Conservation (phyloP, 805 yeast genomes). For the Ogataea paraovalis region DNA sequence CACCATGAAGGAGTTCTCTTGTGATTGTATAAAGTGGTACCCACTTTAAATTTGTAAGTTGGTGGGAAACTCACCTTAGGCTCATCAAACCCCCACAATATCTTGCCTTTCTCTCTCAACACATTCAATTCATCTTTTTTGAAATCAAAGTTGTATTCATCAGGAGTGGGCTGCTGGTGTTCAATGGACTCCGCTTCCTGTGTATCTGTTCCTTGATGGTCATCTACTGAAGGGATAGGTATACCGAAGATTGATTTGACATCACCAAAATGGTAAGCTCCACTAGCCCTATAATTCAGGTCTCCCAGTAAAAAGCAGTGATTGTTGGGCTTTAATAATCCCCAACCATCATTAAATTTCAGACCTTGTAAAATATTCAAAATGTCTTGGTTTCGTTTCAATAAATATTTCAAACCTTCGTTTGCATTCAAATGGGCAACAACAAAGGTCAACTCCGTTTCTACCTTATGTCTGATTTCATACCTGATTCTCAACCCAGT, state of each 20-base stretch:
- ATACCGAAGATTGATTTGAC: neutral
- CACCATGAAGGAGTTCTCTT: conserved; percentile 86
- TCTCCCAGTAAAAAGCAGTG: conserved; percentile 83
- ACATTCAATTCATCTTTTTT: conserved; percentile 47
- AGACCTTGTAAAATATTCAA: conserved; percentile 46
- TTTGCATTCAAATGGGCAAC: conserved; percentile 73
- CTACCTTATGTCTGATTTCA: conserved; percentile 15
- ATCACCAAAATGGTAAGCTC: conserved; percentile 11
- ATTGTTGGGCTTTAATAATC: conserved; percentile 44
- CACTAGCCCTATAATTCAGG: conserved; percentile 65
- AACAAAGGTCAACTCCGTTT: conserved; percentile 53
- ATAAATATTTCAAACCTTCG: conserved; percentile 53
- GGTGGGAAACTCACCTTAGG: conserved; percentile 66
- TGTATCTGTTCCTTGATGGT: neutral
- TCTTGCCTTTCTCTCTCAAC: conserved; percentile 38
- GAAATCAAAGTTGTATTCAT: conserved; percentile 14
- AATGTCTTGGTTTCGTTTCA: conserved; percentile 51
- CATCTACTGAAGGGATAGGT: neutral
- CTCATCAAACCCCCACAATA: conserved; percentile 65
- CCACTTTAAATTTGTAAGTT: conserved; percentile 64
- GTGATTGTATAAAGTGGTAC: conserved; percentile 42
- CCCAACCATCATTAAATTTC: conserved; percentile 54
- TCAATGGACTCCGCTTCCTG: neutral
- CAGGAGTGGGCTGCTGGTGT: neutral
- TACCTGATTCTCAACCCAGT: conserved; percentile 53